A percentile compares a stretch with the other conserved stretches of the same genome.
Evolutionary conservation across 192 early-diverging fungal species (phyloP).

Genomic region (Backusella tuberculispora): DNA sequence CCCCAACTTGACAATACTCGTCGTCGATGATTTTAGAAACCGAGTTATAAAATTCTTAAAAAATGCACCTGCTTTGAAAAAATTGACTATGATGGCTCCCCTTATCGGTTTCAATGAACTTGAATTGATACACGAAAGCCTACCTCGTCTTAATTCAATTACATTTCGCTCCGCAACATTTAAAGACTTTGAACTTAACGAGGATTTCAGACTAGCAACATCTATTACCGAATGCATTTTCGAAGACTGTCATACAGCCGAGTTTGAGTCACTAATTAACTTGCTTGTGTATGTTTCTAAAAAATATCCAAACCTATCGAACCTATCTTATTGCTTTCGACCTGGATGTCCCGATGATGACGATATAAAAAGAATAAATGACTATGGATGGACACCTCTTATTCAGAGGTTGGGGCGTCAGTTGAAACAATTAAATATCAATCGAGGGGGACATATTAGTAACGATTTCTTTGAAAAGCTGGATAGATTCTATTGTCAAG

Average conservation of each 20-base stretch:
- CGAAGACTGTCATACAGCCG: background rate
- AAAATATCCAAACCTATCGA: background rate
- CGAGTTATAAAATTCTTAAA: background rate
- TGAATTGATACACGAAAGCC: background rate
- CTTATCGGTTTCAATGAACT: background rate
- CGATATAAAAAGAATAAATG: background rate
- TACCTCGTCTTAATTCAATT: background rate
- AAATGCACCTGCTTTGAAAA: background rate
- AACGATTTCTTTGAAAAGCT: background rate
- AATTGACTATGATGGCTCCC: background rate
- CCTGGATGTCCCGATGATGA: background rate
- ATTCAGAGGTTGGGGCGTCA: background rate
- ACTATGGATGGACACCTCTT: background rate
- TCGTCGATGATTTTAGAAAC: background rate
- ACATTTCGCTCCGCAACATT: background rate
- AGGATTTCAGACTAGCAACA: background rate
- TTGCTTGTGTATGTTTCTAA: background rate
- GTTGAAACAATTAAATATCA: background rate
- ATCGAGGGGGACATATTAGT: background rate
- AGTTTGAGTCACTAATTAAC: background rate
- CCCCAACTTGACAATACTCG: background rate
- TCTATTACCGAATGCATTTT: background rate
- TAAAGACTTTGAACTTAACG: background rate
- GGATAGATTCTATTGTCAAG: background rate
- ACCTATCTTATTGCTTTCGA: background rate